Conservation (phyloP, 108 stramenopile species). For the Conticribra guillardii region DNA sequence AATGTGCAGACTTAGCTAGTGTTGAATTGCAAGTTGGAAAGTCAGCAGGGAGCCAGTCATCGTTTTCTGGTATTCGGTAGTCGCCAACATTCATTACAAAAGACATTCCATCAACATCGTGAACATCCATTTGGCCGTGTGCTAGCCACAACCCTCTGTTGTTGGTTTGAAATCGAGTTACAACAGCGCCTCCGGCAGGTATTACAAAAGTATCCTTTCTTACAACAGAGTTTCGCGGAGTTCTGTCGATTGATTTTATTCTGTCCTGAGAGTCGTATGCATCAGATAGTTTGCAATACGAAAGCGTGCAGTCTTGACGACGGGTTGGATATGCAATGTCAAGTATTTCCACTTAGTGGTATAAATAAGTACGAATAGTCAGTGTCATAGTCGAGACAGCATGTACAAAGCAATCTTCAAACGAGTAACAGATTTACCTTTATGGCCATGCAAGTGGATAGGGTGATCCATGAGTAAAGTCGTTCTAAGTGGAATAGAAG, state of each 20-base stretch:
- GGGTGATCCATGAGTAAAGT: constrained; percentile 26
- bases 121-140: constrained; percentile 26
- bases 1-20: constrained; percentile 7
- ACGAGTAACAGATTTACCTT: background rate
- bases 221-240: background rate
- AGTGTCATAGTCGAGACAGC: too few species aligned
- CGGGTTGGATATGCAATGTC: constrained; percentile 19
- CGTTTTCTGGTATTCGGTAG: constrained; percentile 16
- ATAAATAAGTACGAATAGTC: background rate
- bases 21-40: constrained; percentile 23
- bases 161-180: constrained; percentile 13
- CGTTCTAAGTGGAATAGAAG: background rate
- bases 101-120: constrained; percentile 26
- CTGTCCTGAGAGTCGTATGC: constrained; percentile 7
- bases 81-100: constrained; percentile 29
- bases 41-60: constrained; percentile 18
- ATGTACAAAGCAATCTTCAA: too few species aligned
- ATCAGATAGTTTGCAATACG: constrained; percentile 8
- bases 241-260: constrained; percentile 17
- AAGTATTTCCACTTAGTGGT: constrained; percentile 29
- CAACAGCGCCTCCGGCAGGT: constrained; percentile 37
- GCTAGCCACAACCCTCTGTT: constrained; percentile 31
- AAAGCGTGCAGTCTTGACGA: constrained; percentile 10
- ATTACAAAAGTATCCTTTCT: constrained; percentile 36
- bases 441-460: constrained; percentile 27